Evolutionary conservation across 345 rosid species (phyloP), one percentile per base, ranked within the genome.

Genomic region (Eucalyptus erythrocorys): DNA sequence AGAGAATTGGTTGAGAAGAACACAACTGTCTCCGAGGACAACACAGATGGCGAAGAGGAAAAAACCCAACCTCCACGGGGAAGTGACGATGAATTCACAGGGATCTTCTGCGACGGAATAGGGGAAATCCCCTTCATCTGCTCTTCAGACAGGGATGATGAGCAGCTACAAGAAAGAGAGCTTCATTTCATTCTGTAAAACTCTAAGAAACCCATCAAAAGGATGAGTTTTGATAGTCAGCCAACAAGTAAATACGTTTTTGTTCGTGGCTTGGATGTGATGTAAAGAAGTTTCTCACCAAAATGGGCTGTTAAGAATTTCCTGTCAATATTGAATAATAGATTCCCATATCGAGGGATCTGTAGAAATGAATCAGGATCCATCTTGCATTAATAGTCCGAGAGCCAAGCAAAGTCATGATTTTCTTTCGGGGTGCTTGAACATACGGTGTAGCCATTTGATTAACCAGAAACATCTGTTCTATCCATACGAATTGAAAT

Each of bases 1-100:
- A 92, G 92, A 87, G 95, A 94, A 32, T 66, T 94, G 87, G 93
- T 94, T 7, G 93, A 93, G 92, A 94, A 93, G 94, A 95, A 93
- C 32, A 85, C 93, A 8, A 90, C 86, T 47, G 61, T 90, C 30
- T 87, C 91, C 1, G 90, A 89, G 82, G 94, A 93, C 37, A 90
- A 91, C 42, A 88, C 53, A 57, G 91, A 90, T 42, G 94, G 92
- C 12, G 92, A 91, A 34, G 94, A 90, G 86, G 84, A 87, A 32
- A 90, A 91, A 89, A 88, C 89, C 87, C 90, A 51, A 55, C 43
- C 82, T 40, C 40, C n/a, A 48, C 87, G 55, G 85, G 87, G 89
- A 30, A 87, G 88, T 76, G 93, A 93, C 10, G 95, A 94, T 48
- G 94, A 93, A 81, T 91, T 86, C 79, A 89, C 92, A 12, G 91